Evolutionary conservation across 225 moss, liverwort and hornwort species (phyloP), one percentile per base, ranked within the genome.

Genomic region (Asterella californica): DNA sequence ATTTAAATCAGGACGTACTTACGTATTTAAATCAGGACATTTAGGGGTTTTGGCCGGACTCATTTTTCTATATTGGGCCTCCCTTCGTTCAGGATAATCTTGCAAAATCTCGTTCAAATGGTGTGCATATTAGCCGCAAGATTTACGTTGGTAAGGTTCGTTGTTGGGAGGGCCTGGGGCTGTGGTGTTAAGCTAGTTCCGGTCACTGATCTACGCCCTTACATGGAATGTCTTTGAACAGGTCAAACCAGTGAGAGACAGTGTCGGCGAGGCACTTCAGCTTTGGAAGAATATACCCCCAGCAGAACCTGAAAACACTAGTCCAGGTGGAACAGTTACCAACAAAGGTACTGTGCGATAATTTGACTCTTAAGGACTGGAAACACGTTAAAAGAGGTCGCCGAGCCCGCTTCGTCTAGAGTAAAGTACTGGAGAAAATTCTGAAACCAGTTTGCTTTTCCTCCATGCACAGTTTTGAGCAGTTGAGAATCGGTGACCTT

Each of bases 161-260:
- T 36, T 67, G 67, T 67, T 67, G 32, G 19, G 36, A 67, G 10
- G 47, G 6, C 12, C 25, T 45, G 70, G 45, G 37, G 45, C 25
- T 21, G 24, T 24, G 45, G 14, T 47, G 12, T 2, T 48, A 25
- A 12, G 47, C 9, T 42, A 69, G 68, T 19, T 69, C 38, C 7
- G 9, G n/a, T 21, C 46, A 12, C 25, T 47, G 47, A 27, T 48
- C n/a, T 48, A 10, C n/a, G 24, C n/a, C 38, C 38, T 7, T 48
- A n/a, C 25, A 46, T 47, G 46, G n/a, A 48, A 71, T 46, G 1
- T 47, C 46, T 15, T 0, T 27, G 2, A 24, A 21, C 65, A 96
- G 94, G 93, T 99, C 32, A 99, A 93, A 83, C 91, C 85, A 53
- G 92, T 99, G 34, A 86, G 92, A 72, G 93, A 99, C 24, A 92